Conservation (phyloP, 495 filamentous ascomycete genomes). For the Talaromyces nanjingensis region DNA sequence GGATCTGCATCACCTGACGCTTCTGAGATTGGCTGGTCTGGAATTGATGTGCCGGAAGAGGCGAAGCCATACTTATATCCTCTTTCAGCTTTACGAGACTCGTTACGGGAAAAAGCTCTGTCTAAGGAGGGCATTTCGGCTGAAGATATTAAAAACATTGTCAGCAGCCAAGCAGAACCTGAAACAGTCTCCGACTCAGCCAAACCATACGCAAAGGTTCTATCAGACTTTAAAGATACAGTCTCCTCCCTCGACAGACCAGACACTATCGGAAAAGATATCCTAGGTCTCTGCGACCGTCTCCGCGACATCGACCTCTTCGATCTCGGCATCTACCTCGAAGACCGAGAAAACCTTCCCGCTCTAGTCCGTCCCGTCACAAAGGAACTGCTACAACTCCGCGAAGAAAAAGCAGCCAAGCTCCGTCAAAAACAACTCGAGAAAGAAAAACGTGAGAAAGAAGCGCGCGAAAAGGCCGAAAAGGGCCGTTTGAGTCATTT, state of each 20-base stretch:
- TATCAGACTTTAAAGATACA: constrained; percentile 31
- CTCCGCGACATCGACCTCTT: constrained; percentile 76
- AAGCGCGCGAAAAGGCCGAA: constrained; percentile 52
- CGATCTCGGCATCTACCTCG: constrained; percentile 75
- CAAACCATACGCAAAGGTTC: constrained; percentile 30
- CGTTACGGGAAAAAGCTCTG: constrained; percentile 52
- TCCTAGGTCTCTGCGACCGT: constrained; percentile 66
- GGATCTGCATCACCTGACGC: constrained; percentile 45
- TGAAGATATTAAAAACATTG: constrained; percentile 26
- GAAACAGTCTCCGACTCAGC: constrained; percentile 19
- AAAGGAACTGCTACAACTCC: constrained; percentile 54
- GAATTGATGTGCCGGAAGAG: constrained; percentile 53
- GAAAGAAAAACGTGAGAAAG: constrained; percentile 48
- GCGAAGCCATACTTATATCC: constrained; percentile 60
- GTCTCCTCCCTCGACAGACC: constrained; percentile 40
- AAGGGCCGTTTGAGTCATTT: constrained; percentile 63
- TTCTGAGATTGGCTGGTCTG: constrained; percentile 75
- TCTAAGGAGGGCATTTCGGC: constrained; percentile 26
- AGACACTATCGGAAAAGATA: constrained; percentile 43
- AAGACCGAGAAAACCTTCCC: constrained; percentile 67
- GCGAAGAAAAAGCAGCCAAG: constrained; percentile 41
- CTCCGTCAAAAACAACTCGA: constrained; percentile 51
- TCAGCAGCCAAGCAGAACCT: constrained; percentile 16
- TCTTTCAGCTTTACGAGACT: constrained; percentile 60
- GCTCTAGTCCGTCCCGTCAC: constrained; percentile 82